Evolutionary conservation across 257 asterid genomes (phyloP), one percentile per base, ranked within the genome.

Genomic region (Fraxinus quadrangulata): DNA sequence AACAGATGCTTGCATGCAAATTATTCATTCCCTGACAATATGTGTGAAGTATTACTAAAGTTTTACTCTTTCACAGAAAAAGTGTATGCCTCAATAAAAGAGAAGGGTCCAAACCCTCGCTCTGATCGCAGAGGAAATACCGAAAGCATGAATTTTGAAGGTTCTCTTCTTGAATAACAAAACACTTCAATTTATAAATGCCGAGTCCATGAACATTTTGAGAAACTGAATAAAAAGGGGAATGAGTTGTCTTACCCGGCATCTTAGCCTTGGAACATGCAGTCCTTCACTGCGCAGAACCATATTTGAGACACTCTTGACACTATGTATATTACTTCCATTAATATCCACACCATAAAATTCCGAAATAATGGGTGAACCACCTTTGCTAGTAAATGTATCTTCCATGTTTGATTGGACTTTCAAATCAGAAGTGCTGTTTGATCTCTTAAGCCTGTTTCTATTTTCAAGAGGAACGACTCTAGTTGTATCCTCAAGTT

Each of bases 221-320:
- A 30, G 24, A 67, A 66, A 10, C 42, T 8, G 30, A 61, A 75
- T 30, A 81, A 81, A 45, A 78, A 84, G 67, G 54, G 70, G 63
- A 77, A 70, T 77, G 37, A 56, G 73, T 67, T 33, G 80, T 70
- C 89, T 45, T 84, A 94, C 97, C 87, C 96, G 90, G 73, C 98
- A 92, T 82, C 91, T 90, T 75, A 94, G 93, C 93, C 86, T 94
- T 23, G 89, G 91, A 81, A 56, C 85, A 85, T 88, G 93, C 67
- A 76, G 75, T 63, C 84, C 89, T 84, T 87, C 97, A 36, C 87
- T 79, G 23, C 75, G 89, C 33, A 87, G 39, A 28, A 79, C 81
- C 84, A 75, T 80, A 74, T 89, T 91, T 81, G 89, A 85, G 77
- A 83, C 81, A 76, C 77, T 76, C 82, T 77, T 91, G 74, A 78